Conservation (phyloP, 495 filamentous ascomycete species). For the Hypoxylon lienhwacheense region DNA sequence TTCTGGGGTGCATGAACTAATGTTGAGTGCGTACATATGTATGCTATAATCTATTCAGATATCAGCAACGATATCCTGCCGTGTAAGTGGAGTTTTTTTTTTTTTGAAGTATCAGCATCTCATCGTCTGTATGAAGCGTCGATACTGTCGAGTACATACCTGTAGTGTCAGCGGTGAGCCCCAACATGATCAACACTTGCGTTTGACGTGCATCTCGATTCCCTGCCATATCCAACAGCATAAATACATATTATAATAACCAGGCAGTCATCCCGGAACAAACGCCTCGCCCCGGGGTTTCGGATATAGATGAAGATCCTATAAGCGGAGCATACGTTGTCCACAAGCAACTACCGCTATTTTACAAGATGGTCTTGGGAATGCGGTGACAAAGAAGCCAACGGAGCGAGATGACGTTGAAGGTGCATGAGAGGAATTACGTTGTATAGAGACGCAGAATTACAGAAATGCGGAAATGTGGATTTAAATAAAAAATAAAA, state of each 20-base stretch:
- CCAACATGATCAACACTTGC: constrained; percentile 5
- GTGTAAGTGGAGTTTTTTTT: background rate
- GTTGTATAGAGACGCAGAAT: no score
- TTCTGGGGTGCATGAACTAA: no score
- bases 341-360: background rate
- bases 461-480: no score
- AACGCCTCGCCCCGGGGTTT: background rate
- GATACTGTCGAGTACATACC: no score
- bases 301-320: background rate
- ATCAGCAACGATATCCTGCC: no score
- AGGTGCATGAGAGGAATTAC: constrained; percentile 1
- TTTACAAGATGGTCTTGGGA: no score
- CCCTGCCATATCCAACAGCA: background rate
- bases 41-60: no score
- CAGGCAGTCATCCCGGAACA: background rate
- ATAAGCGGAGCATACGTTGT: constrained; percentile 1
- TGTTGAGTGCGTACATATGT: no score
- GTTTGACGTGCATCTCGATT: constrained; percentile 10
- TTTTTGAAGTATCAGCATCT: no score
- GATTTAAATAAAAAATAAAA: constrained; percentile 1
- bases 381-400: no score
- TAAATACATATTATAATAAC: background rate
- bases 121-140: no score
- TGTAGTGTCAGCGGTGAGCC: background rate
- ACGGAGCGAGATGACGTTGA: constrained; percentile 4